phyloP scores from a whole-genome alignment of 805 yeast species.

The Ogataea dorogensis region DNA sequence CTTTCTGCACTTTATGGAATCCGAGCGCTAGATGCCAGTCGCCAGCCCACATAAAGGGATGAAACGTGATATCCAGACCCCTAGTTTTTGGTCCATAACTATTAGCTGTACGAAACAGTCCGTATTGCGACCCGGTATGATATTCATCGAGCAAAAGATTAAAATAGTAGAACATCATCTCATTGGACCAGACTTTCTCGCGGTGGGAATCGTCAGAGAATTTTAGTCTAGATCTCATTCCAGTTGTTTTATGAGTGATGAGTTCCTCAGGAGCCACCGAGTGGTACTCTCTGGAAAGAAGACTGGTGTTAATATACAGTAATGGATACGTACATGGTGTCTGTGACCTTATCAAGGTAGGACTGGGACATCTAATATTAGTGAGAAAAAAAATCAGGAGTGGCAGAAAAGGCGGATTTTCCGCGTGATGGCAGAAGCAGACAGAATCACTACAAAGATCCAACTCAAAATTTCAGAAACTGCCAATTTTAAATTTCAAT shows the following conservation, averaged over 20 bases:
- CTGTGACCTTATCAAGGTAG: constrained; percentile 18
- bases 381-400: constrained; percentile 1
- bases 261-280: constrained; percentile 28
- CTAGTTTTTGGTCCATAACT: constrained; percentile 30
- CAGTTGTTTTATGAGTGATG: constrained; percentile 25
- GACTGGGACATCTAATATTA: constrained; percentile 1
- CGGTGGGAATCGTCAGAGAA: constrained; percentile 31
- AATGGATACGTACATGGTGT: constrained; percentile 20
- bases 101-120: constrained; percentile 23
- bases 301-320: constrained; percentile 8
- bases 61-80: constrained; percentile 25
- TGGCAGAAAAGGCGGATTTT: constrained; percentile 20
- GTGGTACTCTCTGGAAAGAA: constrained; percentile 25
- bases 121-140: constrained; percentile 14
- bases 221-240: constrained; percentile 27
- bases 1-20: constrained; percentile 23
- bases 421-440: too few species aligned
- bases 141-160: constrained; percentile 30
- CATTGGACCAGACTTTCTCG: constrained; percentile 27
- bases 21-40: constrained; percentile 37
- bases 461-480: too few species aligned
- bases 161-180: constrained; percentile 31
- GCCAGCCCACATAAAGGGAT: constrained; percentile 32
- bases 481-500: too few species aligned
- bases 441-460: too few species aligned